These are phyloP conservation scores for Blastobotrys chiropterorum DNA, from an alignment of 805 yeast species.

Conservation along the genomic window DNA sequence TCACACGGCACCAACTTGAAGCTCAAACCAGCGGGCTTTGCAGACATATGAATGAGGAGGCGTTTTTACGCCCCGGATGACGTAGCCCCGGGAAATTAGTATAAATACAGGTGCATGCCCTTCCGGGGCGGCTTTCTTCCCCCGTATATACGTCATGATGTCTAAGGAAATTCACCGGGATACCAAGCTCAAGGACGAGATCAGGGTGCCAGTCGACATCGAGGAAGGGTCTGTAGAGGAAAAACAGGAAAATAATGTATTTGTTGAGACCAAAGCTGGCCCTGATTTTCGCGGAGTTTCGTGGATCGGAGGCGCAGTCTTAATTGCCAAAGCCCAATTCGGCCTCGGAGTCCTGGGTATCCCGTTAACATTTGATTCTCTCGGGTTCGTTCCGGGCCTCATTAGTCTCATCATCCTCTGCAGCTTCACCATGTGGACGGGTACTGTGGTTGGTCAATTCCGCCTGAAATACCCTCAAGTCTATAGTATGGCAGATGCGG, in stretches of 20 bases:
- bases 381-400: conserved; percentile 9
- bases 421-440: conserved; percentile 6
- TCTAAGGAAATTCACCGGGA: too few species aligned
- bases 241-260: conserved; percentile 1
- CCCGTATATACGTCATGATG: too few species aligned
- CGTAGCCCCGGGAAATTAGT: background rate
- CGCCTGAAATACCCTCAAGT: conserved; percentile 6
- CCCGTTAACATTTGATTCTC: conserved; percentile 5
- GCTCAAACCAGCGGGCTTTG: too few species aligned
- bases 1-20: background rate
- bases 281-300: conserved; percentile 10
- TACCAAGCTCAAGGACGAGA: background rate
- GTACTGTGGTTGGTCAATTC: conserved; percentile 3
- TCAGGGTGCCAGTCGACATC: background rate
- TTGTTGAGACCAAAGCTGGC: conserved; percentile 1
- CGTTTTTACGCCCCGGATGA: too few species aligned
- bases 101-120: background rate
- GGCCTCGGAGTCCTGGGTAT: conserved; percentile 9
- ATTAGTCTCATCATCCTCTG: conserved; percentile 5
- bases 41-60: too few species aligned
- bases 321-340: conserved; percentile 6
- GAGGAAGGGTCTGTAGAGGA: background rate
- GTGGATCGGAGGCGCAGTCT: conserved; percentile 7
- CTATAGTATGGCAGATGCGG: conserved; percentile 6
- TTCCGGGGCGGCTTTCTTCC: too few species aligned